Percentiles rank a stretch among this genome's conserved stretches.
Conservation (phyloP, 2,329 filamentous ascomycete species). For the Alternaria gaisen region DNA sequence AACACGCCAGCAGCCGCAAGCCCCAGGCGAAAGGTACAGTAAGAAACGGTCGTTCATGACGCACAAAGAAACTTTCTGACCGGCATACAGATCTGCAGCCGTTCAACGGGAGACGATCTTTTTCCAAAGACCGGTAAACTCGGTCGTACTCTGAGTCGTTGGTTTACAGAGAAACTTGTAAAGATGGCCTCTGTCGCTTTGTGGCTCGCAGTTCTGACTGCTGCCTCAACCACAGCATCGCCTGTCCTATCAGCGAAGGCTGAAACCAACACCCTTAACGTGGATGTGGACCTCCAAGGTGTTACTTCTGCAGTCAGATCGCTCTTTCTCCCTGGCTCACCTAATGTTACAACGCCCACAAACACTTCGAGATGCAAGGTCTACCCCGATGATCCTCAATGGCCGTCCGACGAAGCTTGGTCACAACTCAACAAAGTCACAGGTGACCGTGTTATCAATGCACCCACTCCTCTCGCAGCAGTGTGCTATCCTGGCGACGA, state of each 20-base stretch:
- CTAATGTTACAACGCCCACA: constrained; percentile 12
- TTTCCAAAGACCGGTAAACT: constrained; percentile 6
- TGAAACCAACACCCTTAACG: constrained; percentile 16
- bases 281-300: constrained; percentile 33
- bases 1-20: constrained; percentile 10
- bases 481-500: constrained; percentile 44
- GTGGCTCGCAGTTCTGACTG: constrained; percentile 37
- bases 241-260: constrained; percentile 23
- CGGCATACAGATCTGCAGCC: constrained; percentile 17
- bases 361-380: constrained; percentile 56
- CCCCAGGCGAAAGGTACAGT: constrained; percentile 11
- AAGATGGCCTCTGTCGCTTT: constrained; percentile 27
- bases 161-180: constrained; percentile 8
- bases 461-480: constrained; percentile 41
- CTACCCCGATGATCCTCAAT: constrained; percentile 56
- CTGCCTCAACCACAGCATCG: constrained; percentile 30
- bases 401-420: constrained; percentile 61
- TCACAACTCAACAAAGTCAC: constrained; percentile 54
- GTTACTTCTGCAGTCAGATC: constrained; percentile 28
- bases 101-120: constrained; percentile 17
- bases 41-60: constrained; percentile 1
- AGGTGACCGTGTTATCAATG: constrained; percentile 37
- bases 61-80: constrained; percentile 17
- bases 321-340: constrained; percentile 31
- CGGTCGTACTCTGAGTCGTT: constrained; percentile 7